phyloP scores from a whole-genome alignment of 2,329 filamentous ascomycete species.

The Phaeosphaeriaceae sp. region DNA sequence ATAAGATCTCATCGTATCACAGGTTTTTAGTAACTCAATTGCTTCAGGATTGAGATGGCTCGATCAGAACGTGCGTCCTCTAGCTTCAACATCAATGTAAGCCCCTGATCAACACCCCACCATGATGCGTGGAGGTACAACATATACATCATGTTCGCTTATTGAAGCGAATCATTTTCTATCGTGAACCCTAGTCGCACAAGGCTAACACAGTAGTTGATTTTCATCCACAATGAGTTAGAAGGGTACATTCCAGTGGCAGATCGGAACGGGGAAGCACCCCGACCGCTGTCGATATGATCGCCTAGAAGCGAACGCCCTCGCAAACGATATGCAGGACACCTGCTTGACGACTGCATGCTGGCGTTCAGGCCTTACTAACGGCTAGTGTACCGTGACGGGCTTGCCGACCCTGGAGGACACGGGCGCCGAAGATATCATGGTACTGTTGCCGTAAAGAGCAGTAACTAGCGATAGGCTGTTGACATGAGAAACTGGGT shows the following conservation, averaged over 20 bases:
- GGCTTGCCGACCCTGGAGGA: slow-evolving; percentile 19
- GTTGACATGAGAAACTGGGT: background rate
- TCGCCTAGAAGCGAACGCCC: slow-evolving; percentile 40
- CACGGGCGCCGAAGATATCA: slow-evolving; percentile 3
- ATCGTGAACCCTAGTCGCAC: slow-evolving; percentile 29
- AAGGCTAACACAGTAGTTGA: slow-evolving; percentile 26
- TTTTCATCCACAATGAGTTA: slow-evolving; percentile 24
- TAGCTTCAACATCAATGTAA: slow-evolving; percentile 18
- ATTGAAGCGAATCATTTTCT: slow-evolving; percentile 22
- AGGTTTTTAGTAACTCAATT: too few species aligned
- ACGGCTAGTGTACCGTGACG: slow-evolving; percentile 23
- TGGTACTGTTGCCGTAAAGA: slow-evolving; percentile 1
- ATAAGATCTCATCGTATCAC: too few species aligned
- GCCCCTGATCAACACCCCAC: slow-evolving; percentile 18
- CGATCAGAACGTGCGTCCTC: slow-evolving; percentile 7
- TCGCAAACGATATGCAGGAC: slow-evolving; percentile 36
- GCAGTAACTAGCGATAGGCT: background rate
- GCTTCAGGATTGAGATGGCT: too few species aligned
- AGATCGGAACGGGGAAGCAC: slow-evolving; percentile 12
- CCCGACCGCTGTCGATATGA: slow-evolving; percentile 26
- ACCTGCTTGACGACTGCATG: slow-evolving; percentile 21
- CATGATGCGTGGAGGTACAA: slow-evolving; percentile 6
- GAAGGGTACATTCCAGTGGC: slow-evolving; percentile 37
- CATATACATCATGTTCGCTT: slow-evolving; percentile 17
- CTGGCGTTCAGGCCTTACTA: slow-evolving; percentile 12